phyloP scores from a whole-genome alignment of 2,329 filamentous ascomycete genomes.

The Shiraia sp. region DNA sequence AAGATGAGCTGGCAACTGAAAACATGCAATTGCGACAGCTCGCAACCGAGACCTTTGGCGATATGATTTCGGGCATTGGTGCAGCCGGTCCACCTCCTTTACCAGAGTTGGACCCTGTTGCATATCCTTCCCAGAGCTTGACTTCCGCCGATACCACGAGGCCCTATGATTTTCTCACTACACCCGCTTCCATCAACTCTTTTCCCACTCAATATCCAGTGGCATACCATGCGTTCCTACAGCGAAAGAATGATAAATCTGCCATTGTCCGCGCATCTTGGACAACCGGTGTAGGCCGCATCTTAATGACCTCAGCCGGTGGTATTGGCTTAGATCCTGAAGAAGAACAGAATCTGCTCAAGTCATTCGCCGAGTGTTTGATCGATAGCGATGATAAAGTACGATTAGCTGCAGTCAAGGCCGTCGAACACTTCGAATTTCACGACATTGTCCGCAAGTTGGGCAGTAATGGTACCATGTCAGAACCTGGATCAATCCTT shows the following conservation, averaged over 20 bases:
- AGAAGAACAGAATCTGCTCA: constrained; percentile 77
- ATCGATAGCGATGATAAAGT: constrained; percentile 91
- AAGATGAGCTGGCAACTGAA: constrained; percentile 88
- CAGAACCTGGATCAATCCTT: constrained; percentile 76
- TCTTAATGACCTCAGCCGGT: constrained; percentile 87
- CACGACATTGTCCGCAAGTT: constrained; percentile 81
- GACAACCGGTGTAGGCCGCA: constrained; percentile 81
- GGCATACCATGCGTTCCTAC: constrained; percentile 83
- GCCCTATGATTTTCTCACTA: constrained; percentile 68
- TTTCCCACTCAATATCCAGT: constrained; percentile 80
- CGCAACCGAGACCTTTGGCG: constrained; percentile 91
- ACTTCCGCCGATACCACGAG: constrained; percentile 32
- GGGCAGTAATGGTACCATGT: constrained; percentile 73
- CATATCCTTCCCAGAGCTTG: constrained; percentile 77
- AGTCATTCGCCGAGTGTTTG: constrained; percentile 76
- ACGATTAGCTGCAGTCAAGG: constrained; percentile 83
- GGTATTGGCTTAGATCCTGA: constrained; percentile 83
- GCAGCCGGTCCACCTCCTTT: constrained; percentile 81
- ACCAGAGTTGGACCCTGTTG: constrained; percentile 74
- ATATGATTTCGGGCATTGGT: constrained; percentile 92
- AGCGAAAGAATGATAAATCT: constrained; percentile 84
- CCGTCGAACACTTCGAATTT: constrained; percentile 79
- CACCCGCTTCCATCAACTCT: constrained; percentile 82
- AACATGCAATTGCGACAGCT: constrained; percentile 83
- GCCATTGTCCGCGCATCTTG: constrained; percentile 81